Evolutionary conservation across 169 alveolate genomes (phyloP).

Genomic region (Cryptosporidium felis): DNA sequence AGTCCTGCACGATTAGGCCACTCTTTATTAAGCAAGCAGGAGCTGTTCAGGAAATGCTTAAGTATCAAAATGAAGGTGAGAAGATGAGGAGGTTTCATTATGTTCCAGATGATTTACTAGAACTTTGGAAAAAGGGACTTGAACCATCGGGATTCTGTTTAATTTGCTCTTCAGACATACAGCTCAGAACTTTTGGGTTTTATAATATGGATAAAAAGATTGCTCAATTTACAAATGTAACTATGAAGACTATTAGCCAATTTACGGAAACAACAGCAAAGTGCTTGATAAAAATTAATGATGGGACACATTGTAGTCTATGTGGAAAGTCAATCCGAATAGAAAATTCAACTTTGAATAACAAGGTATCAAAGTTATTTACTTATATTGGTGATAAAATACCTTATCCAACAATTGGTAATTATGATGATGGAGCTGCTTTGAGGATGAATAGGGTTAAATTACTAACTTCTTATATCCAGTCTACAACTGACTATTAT

Average conservation of each 20-base stretch:
- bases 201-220: background rate
- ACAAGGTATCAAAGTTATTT: background rate
- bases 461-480: constrained; percentile 42
- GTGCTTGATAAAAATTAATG: constrained; percentile 5
- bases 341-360: background rate
- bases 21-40: constrained; percentile 40
- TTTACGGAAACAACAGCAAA: constrained; percentile 33
- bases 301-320: constrained; percentile 52
- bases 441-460: constrained; percentile 48
- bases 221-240: background rate
- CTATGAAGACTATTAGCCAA: constrained; percentile 1
- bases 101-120: constrained; percentile 8
- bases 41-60: constrained; percentile 57
- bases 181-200: constrained; percentile 29
- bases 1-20: constrained; percentile 25
- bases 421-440: constrained; percentile 52
- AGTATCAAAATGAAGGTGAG: constrained; percentile 31
- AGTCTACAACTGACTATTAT: constrained; percentile 38
- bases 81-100: constrained; percentile 41
- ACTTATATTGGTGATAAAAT: constrained; percentile 43
- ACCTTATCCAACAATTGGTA: constrained; percentile 55
- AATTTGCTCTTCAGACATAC: constrained; percentile 38
- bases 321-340: constrained; percentile 49
- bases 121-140: constrained; percentile 21
- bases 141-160: constrained; percentile 58